Evolutionary conservation across 768 basidiomycete genomes (phyloP).

Genomic region (Naganishia vaughanmartiniae): DNA sequence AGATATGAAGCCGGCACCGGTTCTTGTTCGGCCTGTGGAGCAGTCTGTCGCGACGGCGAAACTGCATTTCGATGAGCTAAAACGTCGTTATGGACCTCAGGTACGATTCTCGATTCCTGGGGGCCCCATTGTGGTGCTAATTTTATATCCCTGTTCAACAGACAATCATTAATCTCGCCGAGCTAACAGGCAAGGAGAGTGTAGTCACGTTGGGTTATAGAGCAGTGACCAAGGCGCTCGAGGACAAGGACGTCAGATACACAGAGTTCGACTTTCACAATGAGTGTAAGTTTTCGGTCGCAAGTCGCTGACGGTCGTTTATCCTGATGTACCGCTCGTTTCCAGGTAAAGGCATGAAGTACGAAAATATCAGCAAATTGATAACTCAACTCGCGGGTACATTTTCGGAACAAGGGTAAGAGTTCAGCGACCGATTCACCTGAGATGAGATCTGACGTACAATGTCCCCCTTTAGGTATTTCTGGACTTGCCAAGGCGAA

Average conservation of each 20-base stretch:
- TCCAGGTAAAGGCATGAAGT: constrained; percentile 54
- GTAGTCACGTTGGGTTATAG: constrained; percentile 73
- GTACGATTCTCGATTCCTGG: constrained; percentile 55
- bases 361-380: constrained; percentile 84
- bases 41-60: constrained; percentile 70
- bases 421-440: constrained; percentile 23
- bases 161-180: constrained; percentile 85
- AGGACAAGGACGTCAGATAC: constrained; percentile 48
- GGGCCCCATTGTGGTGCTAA: not conserved
- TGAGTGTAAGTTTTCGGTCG: constrained; percentile 62
- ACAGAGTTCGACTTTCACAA: constrained; percentile 80
- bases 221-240: constrained; percentile 62
- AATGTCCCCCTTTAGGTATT: constrained; percentile 58
- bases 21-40: constrained; percentile 70
- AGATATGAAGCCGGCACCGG: constrained; percentile 75
- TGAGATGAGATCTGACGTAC: not conserved
- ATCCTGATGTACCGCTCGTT: constrained; percentile 41
- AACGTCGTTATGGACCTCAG: constrained; percentile 72
- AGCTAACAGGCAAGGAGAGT: constrained; percentile 83
- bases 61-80: constrained; percentile 69
- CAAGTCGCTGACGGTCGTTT: constrained; percentile 49
- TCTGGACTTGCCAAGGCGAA: constrained; percentile 72
- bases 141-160: constrained; percentile 46
- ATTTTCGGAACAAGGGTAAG: constrained; percentile 79
- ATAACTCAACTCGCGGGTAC: constrained; percentile 66